Percentiles rank a stretch among this genome's conserved stretches.
phyloP scores from a whole-genome alignment of 345 rosid genomes.

The Gossypium herbaceum region DNA sequence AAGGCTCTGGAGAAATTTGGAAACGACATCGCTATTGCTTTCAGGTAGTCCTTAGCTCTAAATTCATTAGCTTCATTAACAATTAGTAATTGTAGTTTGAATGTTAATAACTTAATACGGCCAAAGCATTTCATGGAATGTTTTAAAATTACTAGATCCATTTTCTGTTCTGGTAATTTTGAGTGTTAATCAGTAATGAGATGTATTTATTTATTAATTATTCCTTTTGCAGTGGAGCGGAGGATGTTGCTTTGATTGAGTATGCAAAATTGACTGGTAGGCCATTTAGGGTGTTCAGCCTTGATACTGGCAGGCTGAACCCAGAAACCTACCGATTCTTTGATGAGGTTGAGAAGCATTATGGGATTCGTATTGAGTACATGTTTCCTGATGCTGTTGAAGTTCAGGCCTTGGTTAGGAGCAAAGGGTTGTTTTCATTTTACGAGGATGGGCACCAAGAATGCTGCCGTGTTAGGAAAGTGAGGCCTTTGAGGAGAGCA shows the following conservation, averaged over 20 bases:
- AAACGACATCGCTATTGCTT: constrained; percentile 81
- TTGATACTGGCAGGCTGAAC: constrained; percentile 91
- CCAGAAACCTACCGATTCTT: constrained; percentile 77
- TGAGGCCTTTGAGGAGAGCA: constrained; percentile 86
- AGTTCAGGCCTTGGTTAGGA: constrained; percentile 86
- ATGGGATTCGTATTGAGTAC: constrained; percentile 75
- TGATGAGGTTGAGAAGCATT: constrained; percentile 72
- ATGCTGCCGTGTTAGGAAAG: constrained; percentile 97
- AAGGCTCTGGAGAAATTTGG: constrained; percentile 84
- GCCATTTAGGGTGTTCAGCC: constrained; percentile 84
- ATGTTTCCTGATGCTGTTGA: constrained; percentile 97
- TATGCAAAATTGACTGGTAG: constrained; percentile 81
- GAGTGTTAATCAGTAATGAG: not conserved
- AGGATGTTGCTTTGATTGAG: constrained; percentile 93
- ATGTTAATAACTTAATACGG: not conserved
- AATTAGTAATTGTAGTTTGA: not conserved
- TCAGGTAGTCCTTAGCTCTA: constrained; percentile 48
- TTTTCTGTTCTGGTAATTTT: not conserved
- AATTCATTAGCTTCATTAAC: not conserved
- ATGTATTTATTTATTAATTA: not conserved
- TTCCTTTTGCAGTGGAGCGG: constrained; percentile 72
- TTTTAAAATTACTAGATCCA: constrained; percentile 11
- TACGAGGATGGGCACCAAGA: constrained; percentile 97
- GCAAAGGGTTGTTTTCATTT: constrained; percentile 87
- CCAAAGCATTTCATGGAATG: not conserved